Base-by-base conservation (phyloP, 1,284 basidiomycete genomes). In the Mycosarcoma maydis region DNA sequence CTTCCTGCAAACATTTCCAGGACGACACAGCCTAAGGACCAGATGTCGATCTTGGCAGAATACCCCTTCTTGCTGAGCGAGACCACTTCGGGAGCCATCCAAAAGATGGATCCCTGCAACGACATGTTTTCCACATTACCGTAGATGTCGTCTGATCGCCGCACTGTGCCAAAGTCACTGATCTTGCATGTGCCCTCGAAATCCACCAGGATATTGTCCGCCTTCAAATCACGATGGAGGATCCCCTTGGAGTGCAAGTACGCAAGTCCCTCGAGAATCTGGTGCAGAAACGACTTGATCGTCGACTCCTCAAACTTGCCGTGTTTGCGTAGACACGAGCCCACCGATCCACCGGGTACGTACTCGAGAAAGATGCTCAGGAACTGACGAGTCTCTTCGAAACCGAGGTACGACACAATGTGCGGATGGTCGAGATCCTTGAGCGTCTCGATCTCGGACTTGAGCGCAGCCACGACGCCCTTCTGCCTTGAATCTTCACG, bases 61-160 rank as follows among this genome's bases (percentile, higher is more conserved):
- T 98, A 98, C 0, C 92, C 85, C 53, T 83, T 82, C 30, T 89
- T 89, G 76, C 89, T 88, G 77, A 90, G 88, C 30, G 89, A 88
- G 22, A 95, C 88, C 33, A 98, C 92, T 84, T 99, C 95, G 1
- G 95, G 96, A 7, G 96, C 95, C 95, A 98, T 99, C 84, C 96
- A 99, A 83, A 97, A 98, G 42, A 98, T 90, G 16, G 92, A 94
- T 17, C 96, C 96, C 83, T 94, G 92, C 90, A 99, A 91, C 20
- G 83, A 83, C 84, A 84, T 84, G 44, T 92, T 91, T 2, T 87
- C 90, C 56, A 87, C 86, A 62, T 90, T 90, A 73, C 89, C 89
- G 76, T 93, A 89, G 61, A 94, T 91, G 73, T 95, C 92, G 58
- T 89, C 80, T 27, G 71, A 74, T 23, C 73, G 64, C 6, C 78